A percentile compares a stretch with the other conserved stretches of the same genome.
phyloP scores from a whole-genome alignment of 2,329 filamentous ascomycete genomes.

The Pestalotiopsis fici region DNA sequence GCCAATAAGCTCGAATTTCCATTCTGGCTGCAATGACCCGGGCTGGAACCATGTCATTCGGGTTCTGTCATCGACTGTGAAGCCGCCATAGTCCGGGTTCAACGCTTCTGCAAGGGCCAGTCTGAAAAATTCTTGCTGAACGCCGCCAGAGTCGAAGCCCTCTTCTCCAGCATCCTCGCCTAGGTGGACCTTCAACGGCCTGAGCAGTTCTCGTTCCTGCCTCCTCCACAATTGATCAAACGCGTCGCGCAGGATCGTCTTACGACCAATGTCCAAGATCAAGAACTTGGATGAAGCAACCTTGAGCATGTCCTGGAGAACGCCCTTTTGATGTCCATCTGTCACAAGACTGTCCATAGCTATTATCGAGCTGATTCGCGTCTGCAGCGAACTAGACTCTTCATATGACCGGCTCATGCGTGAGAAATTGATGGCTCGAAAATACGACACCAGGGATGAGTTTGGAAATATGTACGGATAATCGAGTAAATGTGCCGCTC shows the following conservation, averaged over 20 bases:
- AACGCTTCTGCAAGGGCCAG: constrained; percentile 79
- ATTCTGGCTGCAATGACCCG: constrained; percentile 76
- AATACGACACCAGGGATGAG: constrained; percentile 75
- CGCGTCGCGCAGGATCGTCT: constrained; percentile 69
- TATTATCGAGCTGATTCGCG: constrained; percentile 57
- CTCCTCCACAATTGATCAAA: constrained; percentile 90
- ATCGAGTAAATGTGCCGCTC: constrained; percentile 73
- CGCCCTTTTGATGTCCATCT: constrained; percentile 58
- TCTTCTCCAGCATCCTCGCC: constrained; percentile 83
- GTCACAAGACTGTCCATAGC: constrained; percentile 55
- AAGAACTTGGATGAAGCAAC: constrained; percentile 71
- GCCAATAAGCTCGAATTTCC: constrained; percentile 89
- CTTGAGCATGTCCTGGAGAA: constrained; percentile 63
- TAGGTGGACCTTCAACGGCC: constrained; percentile 85
- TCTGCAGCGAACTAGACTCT: constrained; percentile 60
- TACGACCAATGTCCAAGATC: constrained; percentile 67
- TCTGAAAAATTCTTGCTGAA: constrained; percentile 95
- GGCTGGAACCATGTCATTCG: constrained; percentile 88
- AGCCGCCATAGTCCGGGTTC: constrained; percentile 76
- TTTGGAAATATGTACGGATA: constrained; percentile 80
- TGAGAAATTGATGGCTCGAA: constrained; percentile 84
- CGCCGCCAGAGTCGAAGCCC: constrained; percentile 89
- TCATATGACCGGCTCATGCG: constrained; percentile 82
- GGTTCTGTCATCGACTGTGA: constrained; percentile 75
- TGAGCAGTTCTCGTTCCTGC: constrained; percentile 77